Evolutionary conservation across 352 stramenopile genomes (phyloP), one percentile per base, ranked within the genome.

Genomic region (Lagenidium sp.): DNA sequence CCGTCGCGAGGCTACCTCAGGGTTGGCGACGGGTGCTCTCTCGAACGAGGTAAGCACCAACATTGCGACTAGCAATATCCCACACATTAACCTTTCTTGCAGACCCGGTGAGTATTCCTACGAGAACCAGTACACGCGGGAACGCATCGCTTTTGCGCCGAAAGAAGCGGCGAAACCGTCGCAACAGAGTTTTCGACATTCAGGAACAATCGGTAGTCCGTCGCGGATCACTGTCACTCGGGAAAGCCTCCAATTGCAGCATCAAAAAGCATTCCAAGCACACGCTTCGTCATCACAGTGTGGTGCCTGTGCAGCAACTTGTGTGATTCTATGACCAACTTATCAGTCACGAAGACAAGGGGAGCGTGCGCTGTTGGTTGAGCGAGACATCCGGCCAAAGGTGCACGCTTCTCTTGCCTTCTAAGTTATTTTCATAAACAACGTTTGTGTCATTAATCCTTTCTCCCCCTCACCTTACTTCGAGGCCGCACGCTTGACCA

Each of bases 101-200:
- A 85, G 80, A 49, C 81, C 81, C 3, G 78, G 78, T 12, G 78
- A 94, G 47, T 91, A 85, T 44, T 89, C 76, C 47, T 94, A 94
- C 46, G 78, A 94, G 58, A 91, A 94, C 60, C 78, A 91, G 53
- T 94, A 94, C 61, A 94, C 81, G 0, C 82, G 84, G 30, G 78
- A 94, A 44, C 76, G 81, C n/a, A 86, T 94, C 39, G 79, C 78
- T 24, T 94, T 94, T 43, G 76, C 74, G 6, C 81, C 78, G 2
- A 90, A 91, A 60, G 76, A 91, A 37, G 65, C 81, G 0, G 78
- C 81, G 32, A 94, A 91, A 51, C 81, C 81, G 8, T 94, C 81
- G 37, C 81, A 94, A 51, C 74, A 94, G 50, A 87, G 76, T 47
- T 94, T 91, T 26, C 71, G 78, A 15, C 28, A 49, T 16, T 48